Percentiles rank a stretch among this genome's conserved stretches.
Conservation (phyloP, 805 yeast species). For the Suhomyces sp. region DNA sequence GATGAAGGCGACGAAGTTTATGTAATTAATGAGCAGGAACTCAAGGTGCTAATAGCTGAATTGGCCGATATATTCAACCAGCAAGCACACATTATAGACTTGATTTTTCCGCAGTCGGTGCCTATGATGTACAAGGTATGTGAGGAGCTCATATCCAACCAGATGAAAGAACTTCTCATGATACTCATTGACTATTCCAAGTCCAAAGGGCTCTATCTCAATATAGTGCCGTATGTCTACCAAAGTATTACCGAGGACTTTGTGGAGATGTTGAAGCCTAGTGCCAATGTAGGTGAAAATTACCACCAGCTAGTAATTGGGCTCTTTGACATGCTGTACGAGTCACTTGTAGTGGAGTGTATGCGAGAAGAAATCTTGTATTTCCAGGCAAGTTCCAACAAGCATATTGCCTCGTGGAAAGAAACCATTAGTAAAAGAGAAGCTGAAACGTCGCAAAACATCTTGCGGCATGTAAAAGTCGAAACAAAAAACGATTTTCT, state of each 20-base stretch:
- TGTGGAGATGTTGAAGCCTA: constrained; percentile 22
- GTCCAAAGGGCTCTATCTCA: constrained; percentile 27
- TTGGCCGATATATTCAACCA: constrained; percentile 36
- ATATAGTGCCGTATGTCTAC: constrained; percentile 40
- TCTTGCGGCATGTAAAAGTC: constrained; percentile 48
- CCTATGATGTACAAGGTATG: constrained; percentile 49
- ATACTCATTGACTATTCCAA: constrained; percentile 27
- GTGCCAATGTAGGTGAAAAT: constrained; percentile 37
- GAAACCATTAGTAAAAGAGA: constrained; percentile 40
- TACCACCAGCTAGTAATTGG: constrained; percentile 31
- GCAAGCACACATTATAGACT: constrained; percentile 38
- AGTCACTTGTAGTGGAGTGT: constrained; percentile 39
- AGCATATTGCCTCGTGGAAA: constrained; percentile 32
- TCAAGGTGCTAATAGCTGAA: constrained; percentile 24
- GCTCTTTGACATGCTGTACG: constrained; percentile 41
- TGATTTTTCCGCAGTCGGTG: constrained; percentile 40
- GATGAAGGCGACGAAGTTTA: constrained; percentile 4
- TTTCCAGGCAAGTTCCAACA: constrained; percentile 25
- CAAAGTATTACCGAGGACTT: constrained; percentile 24
- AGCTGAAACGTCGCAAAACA: constrained; percentile 44
- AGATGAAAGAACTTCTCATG: constrained; percentile 32
- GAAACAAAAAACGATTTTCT: constrained; percentile 34
- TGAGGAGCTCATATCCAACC: constrained; percentile 44
- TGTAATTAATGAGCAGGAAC: constrained; percentile 12
- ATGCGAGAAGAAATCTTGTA: constrained; percentile 32